Percentiles rank a stretch among this genome's conserved stretches.
Conservation (phyloP, 1,139 yeast genomes). For the Tardiomyces depauwii region DNA sequence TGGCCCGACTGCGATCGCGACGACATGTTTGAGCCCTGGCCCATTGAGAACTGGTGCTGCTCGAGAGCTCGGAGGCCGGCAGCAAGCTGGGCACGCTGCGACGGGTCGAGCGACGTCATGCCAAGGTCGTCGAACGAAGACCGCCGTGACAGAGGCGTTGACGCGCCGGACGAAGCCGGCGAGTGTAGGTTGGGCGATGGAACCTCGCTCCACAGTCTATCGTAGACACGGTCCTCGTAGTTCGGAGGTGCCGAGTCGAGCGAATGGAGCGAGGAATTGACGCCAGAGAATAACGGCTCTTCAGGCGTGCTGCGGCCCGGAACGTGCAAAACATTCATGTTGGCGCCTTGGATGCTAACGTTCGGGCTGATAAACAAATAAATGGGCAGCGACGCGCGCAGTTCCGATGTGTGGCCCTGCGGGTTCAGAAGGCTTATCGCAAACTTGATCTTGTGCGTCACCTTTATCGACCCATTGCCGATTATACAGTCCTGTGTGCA, state of each 20-base stretch:
- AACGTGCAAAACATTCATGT: neutral
- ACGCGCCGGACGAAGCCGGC: conserved; percentile 42
- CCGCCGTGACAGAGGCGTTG: conserved; percentile 23
- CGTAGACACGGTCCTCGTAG: conserved; percentile 78
- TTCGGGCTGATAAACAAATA: conserved; percentile 68
- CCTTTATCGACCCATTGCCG: conserved; percentile 42
- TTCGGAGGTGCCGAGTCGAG: conserved; percentile 63
- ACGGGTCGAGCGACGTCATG: conserved; percentile 16
- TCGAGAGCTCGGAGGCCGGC: conserved; percentile 20
- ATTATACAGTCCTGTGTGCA: conserved; percentile 82
- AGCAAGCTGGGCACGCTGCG: conserved; percentile 16
- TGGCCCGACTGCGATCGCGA: conserved; percentile 6
- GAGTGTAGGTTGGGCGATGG: conserved; percentile 43
- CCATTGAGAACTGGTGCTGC: conserved; percentile 2
- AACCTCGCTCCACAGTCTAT: conserved; percentile 67
- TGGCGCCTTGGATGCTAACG: conserved; percentile 25
- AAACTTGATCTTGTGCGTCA: conserved; percentile 60
- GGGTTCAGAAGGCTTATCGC: conserved; percentile 56
- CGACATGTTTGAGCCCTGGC: conserved; percentile 1
- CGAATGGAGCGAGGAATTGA: neutral
- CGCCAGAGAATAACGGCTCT: neutral
- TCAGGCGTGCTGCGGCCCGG: neutral
- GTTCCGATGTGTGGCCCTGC: conserved; percentile 67
- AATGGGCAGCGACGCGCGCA: conserved; percentile 65
- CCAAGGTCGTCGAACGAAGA: conserved; percentile 22